Base-by-base conservation (phyloP, 2,329 filamentous ascomycete genomes). In the Ambrosiella xylebori region DNA sequence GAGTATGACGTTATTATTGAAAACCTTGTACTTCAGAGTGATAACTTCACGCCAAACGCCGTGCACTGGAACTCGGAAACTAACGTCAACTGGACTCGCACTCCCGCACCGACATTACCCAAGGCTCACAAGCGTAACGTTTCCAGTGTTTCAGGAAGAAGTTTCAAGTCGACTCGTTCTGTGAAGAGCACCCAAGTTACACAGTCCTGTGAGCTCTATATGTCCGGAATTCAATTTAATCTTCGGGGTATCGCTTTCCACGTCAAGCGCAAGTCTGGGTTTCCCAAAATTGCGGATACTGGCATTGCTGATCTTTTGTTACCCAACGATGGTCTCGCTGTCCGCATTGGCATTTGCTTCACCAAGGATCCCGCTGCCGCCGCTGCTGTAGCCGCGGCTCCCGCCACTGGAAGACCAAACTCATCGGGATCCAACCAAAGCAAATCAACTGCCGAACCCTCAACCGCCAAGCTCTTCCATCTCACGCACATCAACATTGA, bases 21-120 rank as follows among this genome's bases (percentile, higher is more conserved):
- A 74, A 98, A 98, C 70, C 75, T 98, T 9, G 85, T 96, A 51
- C 79, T 98, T 56, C 93, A 98, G 73, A 90, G 88, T 63, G 90
- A 97, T 75, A 98, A 98, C 72, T 82, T 98, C 64, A 88, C 90
- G 72, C 93, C 93, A 62, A 98, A 98, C 65, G 78, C 91, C 4
- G 71, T 95, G 44, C 91, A 98, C 70, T 78, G 97, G 61, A 80
- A 83, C 60, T 93, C 82, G 67, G 90, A 97, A 73, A 93, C 97
- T 74, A 94, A 93, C 74, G 88, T 90, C 80, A 84, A 87, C 64
- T 95, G 86, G 83, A 93, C 91, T 41, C 88, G 93, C 67, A 96
- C 94, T 82, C 84, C 84, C 68, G 77, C 89, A 65, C 74, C 78
- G 65, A 94, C 79, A 76, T 88, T 84, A 75, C 84, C 87, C 71